Evolutionary conservation across 2,329 filamentous ascomycete species (phyloP), one percentile per base, ranked within the genome.

Genomic region (Gliomastix tumulicola): DNA sequence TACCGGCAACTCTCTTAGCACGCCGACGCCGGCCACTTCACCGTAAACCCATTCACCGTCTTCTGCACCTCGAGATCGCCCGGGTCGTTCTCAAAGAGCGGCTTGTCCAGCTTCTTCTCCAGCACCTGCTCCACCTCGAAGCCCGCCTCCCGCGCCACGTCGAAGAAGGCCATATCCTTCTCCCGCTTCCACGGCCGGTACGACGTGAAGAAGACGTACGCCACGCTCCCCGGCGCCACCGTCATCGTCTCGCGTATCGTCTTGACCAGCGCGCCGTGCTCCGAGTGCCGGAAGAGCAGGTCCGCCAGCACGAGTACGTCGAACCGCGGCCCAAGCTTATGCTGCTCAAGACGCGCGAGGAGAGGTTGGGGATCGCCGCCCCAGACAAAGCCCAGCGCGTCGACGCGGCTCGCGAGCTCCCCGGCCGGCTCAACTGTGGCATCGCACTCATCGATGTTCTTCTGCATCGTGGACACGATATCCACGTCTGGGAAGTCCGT

Each of bases 141-240:
- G 0, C 88, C 88, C 34, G 68, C 71, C 35, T 76, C 74, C 41
- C 76, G 68, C 5, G 82, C 85, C 39, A 88, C 53, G 34, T 88
- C 84, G 54, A 96, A 96, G 65, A 96, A 96, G 5, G 74, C 76
- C 55, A 94, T 68, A 51, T 95, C 92, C 58, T 88, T 84, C 44
- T 88, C 74, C 49, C 84, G 70, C 53, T 96, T 67, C 89, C 89
- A 96, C 2, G 90, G 89, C 44, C 92, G 73, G 62, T 97, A 95
- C 16, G 87, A 89, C 0, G 89, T 94, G 65, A 96, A 97, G 59
- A 96, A 94, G 7, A 96, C 88, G 49, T 89, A 75, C 3, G 88
- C 88, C 37, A 71, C 71, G 34, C 82, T 76, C 3, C 65, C 65
- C 4, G 56, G 49, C 4, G 63, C 58, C 42, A 63, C 68, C 8